A percentile compares a stretch with the other conserved stretches of the same genome.
Conservation (phyloP, 352 stramenopile genomes). For the Globisporangium splendens region DNA sequence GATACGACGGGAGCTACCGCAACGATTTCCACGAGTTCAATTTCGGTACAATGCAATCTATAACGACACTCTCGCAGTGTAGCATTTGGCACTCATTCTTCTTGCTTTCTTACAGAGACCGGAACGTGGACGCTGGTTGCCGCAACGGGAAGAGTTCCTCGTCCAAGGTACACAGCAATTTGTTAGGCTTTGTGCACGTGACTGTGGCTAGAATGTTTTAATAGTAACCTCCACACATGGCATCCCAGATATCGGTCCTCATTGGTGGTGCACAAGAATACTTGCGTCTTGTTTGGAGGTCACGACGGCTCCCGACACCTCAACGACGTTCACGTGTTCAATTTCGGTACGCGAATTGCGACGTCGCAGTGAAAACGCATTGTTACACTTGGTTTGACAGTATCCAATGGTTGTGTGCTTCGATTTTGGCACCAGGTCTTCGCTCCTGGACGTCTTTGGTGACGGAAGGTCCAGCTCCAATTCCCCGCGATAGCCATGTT, state of each 20-base stretch:
- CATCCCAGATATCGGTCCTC: slow-evolving; percentile 79
- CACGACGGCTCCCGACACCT: slow-evolving; percentile 97
- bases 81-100: neutral
- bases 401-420: neutral
- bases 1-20: slow-evolving; percentile 94
- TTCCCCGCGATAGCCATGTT: slow-evolving; percentile 96
- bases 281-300: slow-evolving; percentile 94
- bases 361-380: neutral
- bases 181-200: no score
- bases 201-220: no score
- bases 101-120: slow-evolving; percentile 37
- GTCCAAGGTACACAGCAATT: slow-evolving; percentile 40
- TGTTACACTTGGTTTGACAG: slow-evolving; percentile 1
- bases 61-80: neutral
- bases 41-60: slow-evolving; percentile 45
- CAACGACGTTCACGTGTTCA: slow-evolving; percentile 96
- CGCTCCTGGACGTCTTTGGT: slow-evolving; percentile 88
- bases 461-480: slow-evolving; percentile 88
- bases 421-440: slow-evolving; percentile 31
- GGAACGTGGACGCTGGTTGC: slow-evolving; percentile 86
- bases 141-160: slow-evolving; percentile 61
- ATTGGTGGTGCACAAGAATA: slow-evolving; percentile 90
- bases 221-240: neutral
- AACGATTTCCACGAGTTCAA: slow-evolving; percentile 98
- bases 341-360: slow-evolving; percentile 74